Evolutionary conservation across 352 stramenopile species (phyloP).

Genomic region (Pythium sukuiense): DNA sequence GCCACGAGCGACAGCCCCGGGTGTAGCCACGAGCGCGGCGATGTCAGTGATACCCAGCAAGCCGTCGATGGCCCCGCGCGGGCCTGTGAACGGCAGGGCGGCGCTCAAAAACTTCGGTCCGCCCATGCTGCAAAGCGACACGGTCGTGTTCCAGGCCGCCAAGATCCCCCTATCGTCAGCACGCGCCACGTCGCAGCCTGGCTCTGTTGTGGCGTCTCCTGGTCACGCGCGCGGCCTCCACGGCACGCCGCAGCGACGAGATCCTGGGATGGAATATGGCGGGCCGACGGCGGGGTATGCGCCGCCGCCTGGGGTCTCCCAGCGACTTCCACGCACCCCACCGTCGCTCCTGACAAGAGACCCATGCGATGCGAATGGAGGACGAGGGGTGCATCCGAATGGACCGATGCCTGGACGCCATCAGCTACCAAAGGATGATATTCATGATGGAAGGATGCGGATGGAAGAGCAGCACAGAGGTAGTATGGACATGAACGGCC

Average conservation of each 20-base stretch:
- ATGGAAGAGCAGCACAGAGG: background rate
- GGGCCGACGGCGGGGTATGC: background rate
- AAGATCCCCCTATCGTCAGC: conserved; percentile 46
- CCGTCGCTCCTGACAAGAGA: conserved; percentile 1
- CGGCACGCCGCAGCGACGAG: background rate
- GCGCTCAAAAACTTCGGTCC: conserved; percentile 26
- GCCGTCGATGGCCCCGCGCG: background rate
- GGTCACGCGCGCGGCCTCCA: background rate
- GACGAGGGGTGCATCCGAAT: background rate
- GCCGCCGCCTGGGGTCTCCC: background rate
- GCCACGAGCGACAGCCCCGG: background rate
- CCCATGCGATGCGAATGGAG: background rate
- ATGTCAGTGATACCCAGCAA: background rate
- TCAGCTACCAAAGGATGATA: background rate
- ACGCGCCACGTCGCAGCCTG: conserved; percentile 24
- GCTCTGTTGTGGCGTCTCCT: conserved; percentile 6
- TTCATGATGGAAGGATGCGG: background rate
- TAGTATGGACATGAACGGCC: background rate
- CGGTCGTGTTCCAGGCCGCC: conserved; percentile 60
- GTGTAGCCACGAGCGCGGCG: background rate
- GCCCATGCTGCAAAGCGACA: conserved; percentile 49
- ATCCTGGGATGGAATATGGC: background rate
- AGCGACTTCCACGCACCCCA: conserved; percentile 7
- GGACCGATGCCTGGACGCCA: background rate
- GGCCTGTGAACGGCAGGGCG: background rate